A percentile compares a stretch with the other conserved stretches of the same genome.
Evolutionary conservation across 1,284 basidiomycete genomes (phyloP).

Genomic region (Sporisorium scitamineum): DNA sequence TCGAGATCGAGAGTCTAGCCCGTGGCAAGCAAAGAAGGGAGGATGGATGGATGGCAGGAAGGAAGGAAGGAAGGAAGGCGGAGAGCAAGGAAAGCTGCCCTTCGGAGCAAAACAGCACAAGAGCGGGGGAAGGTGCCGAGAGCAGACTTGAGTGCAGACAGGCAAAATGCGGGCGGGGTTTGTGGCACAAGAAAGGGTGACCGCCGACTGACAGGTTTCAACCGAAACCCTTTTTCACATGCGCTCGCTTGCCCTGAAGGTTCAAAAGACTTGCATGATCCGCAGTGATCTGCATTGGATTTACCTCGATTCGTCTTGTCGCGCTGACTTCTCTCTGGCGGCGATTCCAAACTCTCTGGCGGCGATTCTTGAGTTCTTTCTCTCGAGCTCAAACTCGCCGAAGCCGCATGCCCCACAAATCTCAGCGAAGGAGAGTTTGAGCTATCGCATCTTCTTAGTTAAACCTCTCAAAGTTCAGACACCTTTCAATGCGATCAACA

Average conservation of each 20-base stretch:
- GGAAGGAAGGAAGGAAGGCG: background rate
- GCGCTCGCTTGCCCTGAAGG: background rate
- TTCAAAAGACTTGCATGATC: no score
- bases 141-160: background rate
- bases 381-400: no score
- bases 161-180: constrained; percentile 7
- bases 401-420: background rate
- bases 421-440: no score
- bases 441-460: background rate
- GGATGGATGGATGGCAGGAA: background rate
- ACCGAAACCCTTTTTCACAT: constrained; percentile 11
- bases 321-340: background rate
- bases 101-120: background rate
- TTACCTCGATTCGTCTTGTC: no score
- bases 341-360: background rate
- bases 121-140: background rate
- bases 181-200: background rate
- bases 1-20: background rate
- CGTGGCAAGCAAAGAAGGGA: background rate
- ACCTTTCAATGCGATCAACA: no score
- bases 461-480: background rate
- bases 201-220: constrained; percentile 15
- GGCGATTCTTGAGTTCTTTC: constrained; percentile 11
- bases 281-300: no score
- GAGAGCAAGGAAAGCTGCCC: background rate